Evolutionary conservation across 768 basidiomycete species (phyloP).

Genomic region (Kwoniella sp.): DNA sequence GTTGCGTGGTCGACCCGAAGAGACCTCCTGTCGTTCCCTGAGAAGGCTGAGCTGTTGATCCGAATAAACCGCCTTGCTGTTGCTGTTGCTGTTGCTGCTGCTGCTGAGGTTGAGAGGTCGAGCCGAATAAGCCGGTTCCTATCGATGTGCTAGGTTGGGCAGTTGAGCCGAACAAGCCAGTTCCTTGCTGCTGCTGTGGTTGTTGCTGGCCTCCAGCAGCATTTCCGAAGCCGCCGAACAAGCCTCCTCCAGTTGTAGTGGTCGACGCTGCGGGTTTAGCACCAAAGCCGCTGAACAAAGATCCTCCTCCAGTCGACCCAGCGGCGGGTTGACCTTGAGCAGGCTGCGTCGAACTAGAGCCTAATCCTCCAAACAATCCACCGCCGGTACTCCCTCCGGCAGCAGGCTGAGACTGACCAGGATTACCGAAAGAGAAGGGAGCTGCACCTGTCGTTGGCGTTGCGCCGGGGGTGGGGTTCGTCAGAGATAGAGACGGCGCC

Average conservation of each 20-base stretch:
- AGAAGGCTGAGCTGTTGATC: slow-evolving; percentile 11
- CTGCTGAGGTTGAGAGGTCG: slow-evolving; percentile 16
- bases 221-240: slow-evolving; percentile 27
- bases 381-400: slow-evolving; percentile 12
- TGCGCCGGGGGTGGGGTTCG: slow-evolving; percentile 25
- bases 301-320: slow-evolving; percentile 8
- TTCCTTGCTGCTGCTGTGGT: slow-evolving; percentile 11
- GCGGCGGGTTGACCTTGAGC: not conserved
- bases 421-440: slow-evolving; percentile 39
- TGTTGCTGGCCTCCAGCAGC: slow-evolving; percentile 16
- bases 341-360: slow-evolving; percentile 14
- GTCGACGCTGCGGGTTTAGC: slow-evolving; percentile 16
- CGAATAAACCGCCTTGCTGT: slow-evolving; percentile 14
- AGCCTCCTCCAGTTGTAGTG: slow-evolving; percentile 12
- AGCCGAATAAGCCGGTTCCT: slow-evolving; percentile 15
- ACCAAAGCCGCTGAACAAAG: slow-evolving; percentile 22
- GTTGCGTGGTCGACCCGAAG: slow-evolving; percentile 22
- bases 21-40: slow-evolving; percentile 13
- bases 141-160: slow-evolving; percentile 21
- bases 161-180: slow-evolving; percentile 15
- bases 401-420: slow-evolving; percentile 17
- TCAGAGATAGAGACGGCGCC: slow-evolving; percentile 34
- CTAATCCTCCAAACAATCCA: slow-evolving; percentile 22
- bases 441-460: slow-evolving; percentile 14
- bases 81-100: slow-evolving; percentile 25